Base-by-base conservation (phyloP, 2,329 filamentous ascomycete species). In the Penicillium sp. region DNA sequence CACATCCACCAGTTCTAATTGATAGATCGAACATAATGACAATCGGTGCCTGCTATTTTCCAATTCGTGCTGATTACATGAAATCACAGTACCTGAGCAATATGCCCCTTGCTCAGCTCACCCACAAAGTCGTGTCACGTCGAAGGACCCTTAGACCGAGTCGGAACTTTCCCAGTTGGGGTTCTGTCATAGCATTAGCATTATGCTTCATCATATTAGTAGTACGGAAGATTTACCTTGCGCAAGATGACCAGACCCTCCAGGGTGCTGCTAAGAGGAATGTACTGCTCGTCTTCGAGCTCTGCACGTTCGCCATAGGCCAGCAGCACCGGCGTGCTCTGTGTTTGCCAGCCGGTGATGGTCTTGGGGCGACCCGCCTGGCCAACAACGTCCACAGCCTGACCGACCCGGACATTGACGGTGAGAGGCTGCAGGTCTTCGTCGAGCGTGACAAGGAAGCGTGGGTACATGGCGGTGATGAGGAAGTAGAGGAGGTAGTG, bases 401-500 rank as follows among this genome's bases (percentile, higher is more conserved):
- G 94, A 70, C 93, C 93, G 41, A 98, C 91, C 29, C 93, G 86
- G 15, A 98, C 93, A 62, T 96, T 97, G 65, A 97, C 90, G 46
- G 88, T 91, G 55, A 98, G 75, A 4, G 93, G 93, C 73, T 95
- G 86, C 48, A 98, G 79, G 55, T 96, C 81, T 76, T 98, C 93
- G 62, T 97, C 90, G 4, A 98, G 80, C 0, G 93, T 98, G 57
- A 98, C 85, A 51, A 98, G 80, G 83, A 97, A 97, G 54, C 93
- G 83, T 1, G 93, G 93, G 66, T 95, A 87, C 85, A 98, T 97
- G 54, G 94, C 90, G 12, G 90, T 94, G 53, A 94, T 89, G 53
- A 98, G 79, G 77, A 89, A 96, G 78, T 98, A 98, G 47, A 98
- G 84, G 52, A 98, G 84, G 72, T 97, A 98, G 74, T 98, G 94